These are phyloP conservation scores for Talaromyces albobiverticillius DNA, from an alignment of 2,329 filamentous ascomycete genomes.

Conservation along the genomic window DNA sequence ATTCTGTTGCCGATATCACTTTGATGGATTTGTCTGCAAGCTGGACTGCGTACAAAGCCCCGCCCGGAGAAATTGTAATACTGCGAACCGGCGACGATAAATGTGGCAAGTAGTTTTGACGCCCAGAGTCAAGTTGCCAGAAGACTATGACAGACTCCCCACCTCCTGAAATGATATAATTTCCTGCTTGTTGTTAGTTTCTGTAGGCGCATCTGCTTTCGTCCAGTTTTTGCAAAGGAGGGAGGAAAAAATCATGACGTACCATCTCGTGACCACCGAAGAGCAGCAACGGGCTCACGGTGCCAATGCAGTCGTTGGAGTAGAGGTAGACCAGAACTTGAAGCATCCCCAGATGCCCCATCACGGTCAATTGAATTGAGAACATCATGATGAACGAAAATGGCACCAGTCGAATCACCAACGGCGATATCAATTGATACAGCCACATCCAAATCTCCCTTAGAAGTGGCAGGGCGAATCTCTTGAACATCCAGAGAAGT, in stretches of 20 bases:
- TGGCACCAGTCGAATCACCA: conserved; percentile 71
- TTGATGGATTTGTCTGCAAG: conserved; percentile 91
- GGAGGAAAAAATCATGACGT: too few species aligned
- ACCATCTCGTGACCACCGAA: conserved; percentile 94
- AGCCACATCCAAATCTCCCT: conserved; percentile 7
- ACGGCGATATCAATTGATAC: conserved; percentile 69
- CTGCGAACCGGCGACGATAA: conserved; percentile 80
- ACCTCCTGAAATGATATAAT: conserved; percentile 92
- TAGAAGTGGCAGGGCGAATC: conserved; percentile 24
- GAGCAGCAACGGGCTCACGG: conserved; percentile 71
- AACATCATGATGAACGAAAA: conserved; percentile 79
- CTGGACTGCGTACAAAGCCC: conserved; percentile 78
- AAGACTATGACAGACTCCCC: conserved; percentile 84
- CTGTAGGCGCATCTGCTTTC: too few species aligned
- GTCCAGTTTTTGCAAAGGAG: not conserved
- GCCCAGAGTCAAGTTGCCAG: conserved; percentile 88
- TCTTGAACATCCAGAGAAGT: conserved; percentile 64
- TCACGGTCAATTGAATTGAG: conserved; percentile 53
- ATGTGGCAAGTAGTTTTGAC: conserved; percentile 83
- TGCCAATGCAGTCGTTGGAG: conserved; percentile 86
- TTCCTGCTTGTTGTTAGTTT: conserved; percentile 54
- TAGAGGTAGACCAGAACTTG: conserved; percentile 41
- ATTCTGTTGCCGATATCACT: conserved; percentile 83
- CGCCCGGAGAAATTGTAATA: conserved; percentile 74
- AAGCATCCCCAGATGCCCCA: conserved; percentile 45